Base-by-base conservation (phyloP, 1,139 yeast genomes). In the Suhomyces chickasaworum region DNA sequence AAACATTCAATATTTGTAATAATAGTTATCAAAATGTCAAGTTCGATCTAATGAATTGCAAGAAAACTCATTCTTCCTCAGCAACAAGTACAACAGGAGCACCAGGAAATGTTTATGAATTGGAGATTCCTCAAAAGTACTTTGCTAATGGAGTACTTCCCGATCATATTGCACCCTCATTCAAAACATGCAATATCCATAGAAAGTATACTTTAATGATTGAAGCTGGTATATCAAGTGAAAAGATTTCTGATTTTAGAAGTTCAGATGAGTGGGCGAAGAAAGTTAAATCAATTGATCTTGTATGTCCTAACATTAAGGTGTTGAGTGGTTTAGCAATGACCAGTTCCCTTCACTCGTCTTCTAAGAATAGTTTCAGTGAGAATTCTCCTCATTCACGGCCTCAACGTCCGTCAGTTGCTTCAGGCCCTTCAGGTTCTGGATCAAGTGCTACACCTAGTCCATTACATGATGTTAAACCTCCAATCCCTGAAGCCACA, bases 181-280 rank as follows among this genome's bases (percentile, higher is more conserved):
- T 84, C 60, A 65, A 62, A 32, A 78, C 84, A 3, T 83, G 89
- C 59, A 83, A 82, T 58, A 73, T 83, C 13, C 59, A 71, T 4
- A 66, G 87, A 39, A 58, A 55, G n/a, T 83, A 83, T 55, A 59
- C 63, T 10, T 51, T 83, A 36, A 61, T 62, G 16, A 64, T 83
- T 2, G 60, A 61, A 3, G 82, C 72, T 1, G 82, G 78, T 3
- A 69, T 83, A 47, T 64, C 80, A 10, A 44, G 64, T 47, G 71
- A 67, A 44, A 58, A 57, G 42, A 53, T 69, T 8, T 7, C 31
- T 15, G 67, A 64, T 41, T 51, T 56, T 39, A 46, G 58, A 51
- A 53, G 63, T 52, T 25, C 53, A 8, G 39, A 49, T 4, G 68
- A 63, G 37, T 17, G 53, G 10, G 48, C 41, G 8, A 52, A 52